Evolutionary conservation across 768 basidiomycete genomes (phyloP).

Genomic region (Amanita rimosa): DNA sequence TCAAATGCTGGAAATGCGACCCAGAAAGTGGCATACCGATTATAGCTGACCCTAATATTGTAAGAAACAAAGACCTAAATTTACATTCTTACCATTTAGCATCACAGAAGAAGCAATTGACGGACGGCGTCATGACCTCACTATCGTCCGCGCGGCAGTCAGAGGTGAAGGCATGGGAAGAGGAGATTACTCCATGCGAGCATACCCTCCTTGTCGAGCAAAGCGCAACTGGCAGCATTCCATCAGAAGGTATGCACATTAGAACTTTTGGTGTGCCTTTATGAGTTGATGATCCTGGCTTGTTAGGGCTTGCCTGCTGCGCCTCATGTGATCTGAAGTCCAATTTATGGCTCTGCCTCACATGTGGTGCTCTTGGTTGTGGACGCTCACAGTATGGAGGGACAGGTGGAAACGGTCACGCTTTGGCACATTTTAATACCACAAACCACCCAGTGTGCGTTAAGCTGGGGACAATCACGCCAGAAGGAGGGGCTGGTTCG

Average conservation of each 20-base stretch:
- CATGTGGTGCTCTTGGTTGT: slow-evolving; percentile 84
- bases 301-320: slow-evolving; percentile 41
- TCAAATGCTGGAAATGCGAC: slow-evolving; percentile 77
- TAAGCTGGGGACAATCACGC: slow-evolving; percentile 93
- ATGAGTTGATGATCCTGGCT: not conserved
- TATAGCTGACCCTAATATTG: slow-evolving; percentile 22
- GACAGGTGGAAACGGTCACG: slow-evolving; percentile 81
- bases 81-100: not conserved
- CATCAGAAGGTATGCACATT: slow-evolving; percentile 33
- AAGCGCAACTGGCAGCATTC: slow-evolving; percentile 32
- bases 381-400: slow-evolving; percentile 82
- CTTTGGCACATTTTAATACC: slow-evolving; percentile 61
- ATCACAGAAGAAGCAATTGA: slow-evolving; percentile 41
- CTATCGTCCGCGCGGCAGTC: slow-evolving; percentile 86
- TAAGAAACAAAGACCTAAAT: slow-evolving; percentile 18
- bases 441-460: slow-evolving; percentile 76
- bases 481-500: slow-evolving; percentile 84
- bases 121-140: slow-evolving; percentile 64
- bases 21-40: slow-evolving; percentile 33
- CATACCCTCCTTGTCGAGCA: slow-evolving; percentile 49
- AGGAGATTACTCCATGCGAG: slow-evolving; percentile 81
- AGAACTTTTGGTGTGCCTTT: not conserved
- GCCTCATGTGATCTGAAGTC: slow-evolving; percentile 73
- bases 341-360: slow-evolving; percentile 93
- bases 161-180: slow-evolving; percentile 97